phyloP scores from a whole-genome alignment of 306 rosid species.

The Glycine soja region DNA sequence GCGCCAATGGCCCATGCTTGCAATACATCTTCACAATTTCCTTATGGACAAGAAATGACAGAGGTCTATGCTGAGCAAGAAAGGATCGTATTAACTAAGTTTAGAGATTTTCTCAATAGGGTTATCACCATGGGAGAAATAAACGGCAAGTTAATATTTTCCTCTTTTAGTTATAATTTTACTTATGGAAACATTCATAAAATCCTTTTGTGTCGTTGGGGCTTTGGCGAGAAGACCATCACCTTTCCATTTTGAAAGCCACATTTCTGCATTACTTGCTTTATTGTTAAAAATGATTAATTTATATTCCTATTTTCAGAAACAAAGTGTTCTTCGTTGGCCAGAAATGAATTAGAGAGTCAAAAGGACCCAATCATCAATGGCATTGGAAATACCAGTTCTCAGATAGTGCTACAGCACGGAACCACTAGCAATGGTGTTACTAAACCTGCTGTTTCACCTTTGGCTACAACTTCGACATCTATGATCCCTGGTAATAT shows the following conservation, averaged over 20 bases:
- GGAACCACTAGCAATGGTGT: constrained; percentile 62
- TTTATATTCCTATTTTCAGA: constrained; percentile 62
- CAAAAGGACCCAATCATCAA: constrained; percentile 60
- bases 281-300: constrained; percentile 38
- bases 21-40: constrained; percentile 70
- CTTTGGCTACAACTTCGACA: constrained; percentile 56
- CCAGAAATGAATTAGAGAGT: constrained; percentile 67
- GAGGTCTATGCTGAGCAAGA: constrained; percentile 89
- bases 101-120: constrained; percentile 88
- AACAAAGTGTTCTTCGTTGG: constrained; percentile 77
- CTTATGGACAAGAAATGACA: constrained; percentile 79
- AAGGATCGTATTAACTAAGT: constrained; percentile 74
- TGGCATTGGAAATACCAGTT: constrained; percentile 58
- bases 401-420: constrained; percentile 51
- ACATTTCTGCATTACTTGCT: constrained; percentile 19
- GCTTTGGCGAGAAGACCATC: not conserved
- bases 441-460: constrained; percentile 53
- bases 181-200: constrained; percentile 30
- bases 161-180: constrained; percentile 30
- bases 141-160: constrained; percentile 74
- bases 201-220: not conserved
- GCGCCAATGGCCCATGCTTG: constrained; percentile 63
- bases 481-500: constrained; percentile 46
- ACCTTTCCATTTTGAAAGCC: constrained; percentile 30
- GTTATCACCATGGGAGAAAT: constrained; percentile 96